A percentile compares a stretch with the other conserved stretches of the same genome.
Evolutionary conservation across 2,329 filamentous ascomycete species (phyloP).

Genomic region (Claviceps capensis): DNA sequence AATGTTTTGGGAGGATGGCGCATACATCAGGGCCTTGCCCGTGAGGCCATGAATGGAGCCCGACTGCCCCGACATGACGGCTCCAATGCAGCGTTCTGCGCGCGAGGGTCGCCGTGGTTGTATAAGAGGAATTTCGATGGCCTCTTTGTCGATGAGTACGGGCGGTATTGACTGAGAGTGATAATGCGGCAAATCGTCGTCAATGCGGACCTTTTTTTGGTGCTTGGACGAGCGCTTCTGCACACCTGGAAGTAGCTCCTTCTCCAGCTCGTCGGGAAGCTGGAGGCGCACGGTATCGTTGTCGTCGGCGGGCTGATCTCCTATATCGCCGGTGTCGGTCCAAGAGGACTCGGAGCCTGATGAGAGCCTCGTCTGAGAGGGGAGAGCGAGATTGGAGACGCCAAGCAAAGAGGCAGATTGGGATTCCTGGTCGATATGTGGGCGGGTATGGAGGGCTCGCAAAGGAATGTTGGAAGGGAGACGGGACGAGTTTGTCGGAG

Average conservation of each 20-base stretch:
- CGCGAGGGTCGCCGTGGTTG: conserved; percentile 47
- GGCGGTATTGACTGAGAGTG: conserved; percentile 25
- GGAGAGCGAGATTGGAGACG: conserved; percentile 20
- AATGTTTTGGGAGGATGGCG: not conserved
- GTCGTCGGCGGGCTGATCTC: conserved; percentile 74
- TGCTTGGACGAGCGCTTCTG: conserved; percentile 30
- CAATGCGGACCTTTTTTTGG: conserved; percentile 56
- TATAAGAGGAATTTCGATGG: conserved; percentile 68
- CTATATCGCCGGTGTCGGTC: conserved; percentile 91
- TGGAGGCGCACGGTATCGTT: conserved; percentile 68
- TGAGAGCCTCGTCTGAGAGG: conserved; percentile 33
- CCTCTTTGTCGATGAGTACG: conserved; percentile 48
- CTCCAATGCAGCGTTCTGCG: conserved; percentile 57
- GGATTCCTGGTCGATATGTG: conserved; percentile 25
- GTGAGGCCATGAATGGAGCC: conserved; percentile 79
- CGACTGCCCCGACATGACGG: conserved; percentile 74
- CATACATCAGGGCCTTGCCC: conserved; percentile 83
- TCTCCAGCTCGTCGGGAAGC: conserved; percentile 52
- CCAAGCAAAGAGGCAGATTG: conserved; percentile 23
- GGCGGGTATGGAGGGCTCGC: conserved; percentile 47
- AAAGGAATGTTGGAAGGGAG: conserved; percentile 79
- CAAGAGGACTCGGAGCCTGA: conserved; percentile 60
- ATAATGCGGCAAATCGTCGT: conserved; percentile 28
- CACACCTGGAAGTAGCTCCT: conserved; percentile 40
- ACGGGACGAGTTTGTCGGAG: conserved; percentile 53